These are phyloP conservation scores for Deinandra increscens DNA, from an alignment of 129 eudicot species.

Conservation along the genomic window DNA sequence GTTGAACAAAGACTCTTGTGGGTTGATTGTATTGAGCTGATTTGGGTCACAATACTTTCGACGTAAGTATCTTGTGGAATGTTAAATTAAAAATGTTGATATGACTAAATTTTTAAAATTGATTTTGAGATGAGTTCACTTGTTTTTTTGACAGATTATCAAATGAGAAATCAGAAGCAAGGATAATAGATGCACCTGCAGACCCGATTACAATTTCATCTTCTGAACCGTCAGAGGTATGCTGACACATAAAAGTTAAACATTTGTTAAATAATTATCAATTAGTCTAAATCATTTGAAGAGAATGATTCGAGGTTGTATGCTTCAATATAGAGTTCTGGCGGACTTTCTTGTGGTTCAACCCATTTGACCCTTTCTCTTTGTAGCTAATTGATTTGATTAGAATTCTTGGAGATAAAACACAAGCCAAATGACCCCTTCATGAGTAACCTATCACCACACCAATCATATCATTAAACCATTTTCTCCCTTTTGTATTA, in stretches of 20 bases:
- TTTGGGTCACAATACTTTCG: constrained; percentile 92
- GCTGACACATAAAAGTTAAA: not conserved
- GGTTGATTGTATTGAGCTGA: constrained; percentile 90
- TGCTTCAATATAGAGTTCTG: not conserved
- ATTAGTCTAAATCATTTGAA: no score
- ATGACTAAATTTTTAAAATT: not conserved
- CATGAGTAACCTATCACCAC: no score
- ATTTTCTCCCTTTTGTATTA: constrained; percentile 14
- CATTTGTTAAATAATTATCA: no score
- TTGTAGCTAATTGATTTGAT: not conserved
- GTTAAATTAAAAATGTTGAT: not conserved
- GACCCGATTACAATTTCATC: constrained; percentile 48
- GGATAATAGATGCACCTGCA: constrained; percentile 55
- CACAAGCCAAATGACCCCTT: no score
- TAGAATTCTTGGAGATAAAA: no score
- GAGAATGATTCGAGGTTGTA: no score
- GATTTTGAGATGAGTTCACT: constrained; percentile 1
- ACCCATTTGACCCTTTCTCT: not conserved
- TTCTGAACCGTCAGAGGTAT: constrained; percentile 56
- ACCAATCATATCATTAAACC: constrained; percentile 5
- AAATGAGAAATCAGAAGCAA: constrained; percentile 91
- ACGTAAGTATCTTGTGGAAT: constrained; percentile 48
- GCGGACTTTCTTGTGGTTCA: not conserved
- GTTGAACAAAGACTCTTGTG: constrained; percentile 87
- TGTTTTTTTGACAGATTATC: constrained; percentile 46